A percentile compares a stretch with the other conserved stretches of the same genome.
Evolutionary conservation across 2,329 filamentous ascomycete genomes (phyloP).

Genomic region (Xylaria sp.): DNA sequence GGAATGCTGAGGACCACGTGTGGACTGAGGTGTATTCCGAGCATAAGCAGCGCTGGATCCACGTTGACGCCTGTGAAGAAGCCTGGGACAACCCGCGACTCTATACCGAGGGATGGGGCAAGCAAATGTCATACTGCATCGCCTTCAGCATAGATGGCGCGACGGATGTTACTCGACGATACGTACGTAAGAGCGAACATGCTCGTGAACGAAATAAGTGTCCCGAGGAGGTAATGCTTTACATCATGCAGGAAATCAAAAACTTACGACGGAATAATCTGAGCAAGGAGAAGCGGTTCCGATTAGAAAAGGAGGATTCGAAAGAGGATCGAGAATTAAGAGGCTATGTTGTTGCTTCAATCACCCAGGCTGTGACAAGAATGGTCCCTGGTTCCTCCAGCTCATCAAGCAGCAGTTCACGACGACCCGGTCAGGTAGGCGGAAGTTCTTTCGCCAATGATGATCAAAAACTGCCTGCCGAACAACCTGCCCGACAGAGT

Average conservation of each 20-base stretch:
- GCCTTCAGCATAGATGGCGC: conserved; percentile 92
- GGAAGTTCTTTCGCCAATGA: conserved; percentile 51
- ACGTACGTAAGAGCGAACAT: conserved; percentile 77
- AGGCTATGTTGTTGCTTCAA: conserved; percentile 77
- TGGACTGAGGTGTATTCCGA: conserved; percentile 99
- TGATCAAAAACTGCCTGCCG: conserved; percentile 70
- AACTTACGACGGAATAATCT: conserved; percentile 84
- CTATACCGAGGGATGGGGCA: conserved; percentile 94
- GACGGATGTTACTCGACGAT: conserved; percentile 73
- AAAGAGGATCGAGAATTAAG: conserved; percentile 80
- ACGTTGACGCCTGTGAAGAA: conserved; percentile 94
- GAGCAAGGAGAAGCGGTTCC: conserved; percentile 85
- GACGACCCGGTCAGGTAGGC: conserved; percentile 13
- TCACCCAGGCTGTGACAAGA: conserved; percentile 77
- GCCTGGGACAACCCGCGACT: conserved; percentile 93
- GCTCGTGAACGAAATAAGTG: conserved; percentile 81
- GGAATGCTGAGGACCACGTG: conserved; percentile 97
- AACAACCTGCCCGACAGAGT: conserved; percentile 65
- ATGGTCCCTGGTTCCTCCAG: conserved; percentile 65
- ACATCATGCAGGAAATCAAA: conserved; percentile 92
- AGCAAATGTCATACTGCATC: conserved; percentile 96
- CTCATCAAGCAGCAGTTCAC: conserved; percentile 40
- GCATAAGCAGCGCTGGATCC: conserved; percentile 93
- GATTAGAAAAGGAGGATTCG: conserved; percentile 82
- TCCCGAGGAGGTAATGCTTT: conserved; percentile 88